Percentiles rank a stretch among this genome's conserved stretches.
phyloP scores from a whole-genome alignment of 768 basidiomycete genomes.

The Macrolepiota albuminosa region DNA sequence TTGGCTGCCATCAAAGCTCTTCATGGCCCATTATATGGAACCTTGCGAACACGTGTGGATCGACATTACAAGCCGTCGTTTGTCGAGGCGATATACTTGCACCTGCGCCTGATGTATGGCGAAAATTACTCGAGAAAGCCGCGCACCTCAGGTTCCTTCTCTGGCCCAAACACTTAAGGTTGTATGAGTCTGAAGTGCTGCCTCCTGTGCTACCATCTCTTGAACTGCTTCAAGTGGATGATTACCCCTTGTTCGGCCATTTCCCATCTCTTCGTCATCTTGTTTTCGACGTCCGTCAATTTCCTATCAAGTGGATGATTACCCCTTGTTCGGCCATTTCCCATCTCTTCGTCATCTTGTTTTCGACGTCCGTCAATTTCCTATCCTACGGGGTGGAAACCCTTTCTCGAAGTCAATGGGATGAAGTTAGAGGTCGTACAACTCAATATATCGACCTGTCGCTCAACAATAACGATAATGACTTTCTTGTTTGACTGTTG shows the following conservation, averaged over 20 bases:
- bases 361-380: not conserved
- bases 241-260: not conserved
- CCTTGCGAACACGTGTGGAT: constrained; percentile 5
- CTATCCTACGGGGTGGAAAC: not conserved
- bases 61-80: constrained; percentile 8
- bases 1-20: not conserved
- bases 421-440: constrained; percentile 9
- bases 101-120: constrained; percentile 2
- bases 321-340: not conserved
- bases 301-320: not conserved
- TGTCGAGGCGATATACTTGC: not conserved
- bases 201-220: not conserved
- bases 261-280: constrained; percentile 14
- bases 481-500: constrained; percentile 2
- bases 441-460: not conserved
- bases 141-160: constrained; percentile 6
- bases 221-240: not conserved
- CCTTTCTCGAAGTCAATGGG: constrained; percentile 9
- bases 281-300: not conserved
- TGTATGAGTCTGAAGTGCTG: not conserved
- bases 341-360: constrained; percentile 14
- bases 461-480: not conserved
- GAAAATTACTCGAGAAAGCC: constrained; percentile 8
- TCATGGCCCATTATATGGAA: constrained; percentile 1
- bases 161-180: not conserved